Conservation (phyloP, 1,139 yeast species). For the Cylindricascospora bacillispora region DNA sequence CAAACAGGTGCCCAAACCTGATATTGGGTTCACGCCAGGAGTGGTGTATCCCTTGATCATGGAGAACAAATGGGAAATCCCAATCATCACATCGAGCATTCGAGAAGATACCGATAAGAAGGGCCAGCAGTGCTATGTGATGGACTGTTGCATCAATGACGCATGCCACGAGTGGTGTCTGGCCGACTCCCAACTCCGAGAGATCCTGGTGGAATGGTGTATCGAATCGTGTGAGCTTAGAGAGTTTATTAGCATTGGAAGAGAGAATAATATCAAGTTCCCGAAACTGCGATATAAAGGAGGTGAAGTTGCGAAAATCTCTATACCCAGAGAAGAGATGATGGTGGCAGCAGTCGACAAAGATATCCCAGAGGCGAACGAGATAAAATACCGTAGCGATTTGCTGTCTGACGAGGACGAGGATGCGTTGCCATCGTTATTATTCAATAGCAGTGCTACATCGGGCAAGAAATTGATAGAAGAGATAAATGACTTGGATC, state of each 20-base stretch:
- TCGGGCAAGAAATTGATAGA: slow-evolving; percentile 1
- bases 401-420: slow-evolving; percentile 7
- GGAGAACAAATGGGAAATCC: slow-evolving; percentile 74
- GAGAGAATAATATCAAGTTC: slow-evolving; percentile 29
- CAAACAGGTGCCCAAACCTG: slow-evolving; percentile 47
- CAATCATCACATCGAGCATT: slow-evolving; percentile 52
- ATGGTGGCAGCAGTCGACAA: slow-evolving; percentile 7
- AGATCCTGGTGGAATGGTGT: slow-evolving; percentile 33
- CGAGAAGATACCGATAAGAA: slow-evolving; percentile 51
- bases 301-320: too few relatives aligned
- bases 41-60: slow-evolving; percentile 52
- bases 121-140: slow-evolving; percentile 50
- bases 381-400: slow-evolving; percentile 8
- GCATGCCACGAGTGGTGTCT: slow-evolving; percentile 51
- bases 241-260: slow-evolving; percentile 31
- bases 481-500: slow-evolving; percentile 2
- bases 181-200: slow-evolving; percentile 31
- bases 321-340: slow-evolving; percentile 8
- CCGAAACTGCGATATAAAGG: slow-evolving; percentile 62
- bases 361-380: slow-evolving; percentile 2
- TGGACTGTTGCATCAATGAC: slow-evolving; percentile 64
- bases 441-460: slow-evolving; percentile 5
- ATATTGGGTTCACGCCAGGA: slow-evolving; percentile 39
- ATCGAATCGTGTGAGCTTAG: slow-evolving; percentile 54
- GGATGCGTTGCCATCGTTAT: slow-evolving; percentile 12